These are phyloP conservation scores for Suhomyces choctaworum DNA, from an alignment of 1,139 yeast genomes.

Conservation along the genomic window DNA sequence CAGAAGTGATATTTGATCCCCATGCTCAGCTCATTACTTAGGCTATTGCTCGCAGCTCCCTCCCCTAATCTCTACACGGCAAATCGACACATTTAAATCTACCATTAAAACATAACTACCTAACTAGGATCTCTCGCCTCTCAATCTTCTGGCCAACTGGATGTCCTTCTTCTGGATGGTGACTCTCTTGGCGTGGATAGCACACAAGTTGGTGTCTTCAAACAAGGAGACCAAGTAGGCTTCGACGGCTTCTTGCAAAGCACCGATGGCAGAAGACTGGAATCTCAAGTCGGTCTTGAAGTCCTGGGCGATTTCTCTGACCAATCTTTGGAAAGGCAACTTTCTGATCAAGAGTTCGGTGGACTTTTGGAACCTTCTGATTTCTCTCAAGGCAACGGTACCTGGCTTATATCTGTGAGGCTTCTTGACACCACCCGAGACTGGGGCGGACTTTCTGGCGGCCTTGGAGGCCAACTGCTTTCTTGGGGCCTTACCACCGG, in stretches of 20 bases:
- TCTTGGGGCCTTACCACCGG: conserved; percentile 58
- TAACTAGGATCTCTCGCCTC: conserved; percentile 50
- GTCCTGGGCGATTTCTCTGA: conserved; percentile 52
- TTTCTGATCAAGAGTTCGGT: conserved; percentile 54
- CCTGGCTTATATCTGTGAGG: conserved; percentile 59
- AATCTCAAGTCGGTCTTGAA: conserved; percentile 54
- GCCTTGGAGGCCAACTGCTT: conserved; percentile 56
- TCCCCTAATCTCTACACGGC: background rate
- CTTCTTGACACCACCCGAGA: conserved; percentile 53
- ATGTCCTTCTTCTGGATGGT: conserved; percentile 56
- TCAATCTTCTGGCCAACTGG: conserved; percentile 55
- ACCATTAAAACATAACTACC: conserved; percentile 7
- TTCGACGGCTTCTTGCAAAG: conserved; percentile 55
- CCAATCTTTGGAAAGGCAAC: conserved; percentile 52
- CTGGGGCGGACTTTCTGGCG: conserved; percentile 56
- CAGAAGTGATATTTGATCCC: no score
- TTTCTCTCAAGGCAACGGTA: conserved; percentile 57
- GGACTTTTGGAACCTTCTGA: conserved; percentile 54
- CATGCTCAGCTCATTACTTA: no score
- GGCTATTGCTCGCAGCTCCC: no score
- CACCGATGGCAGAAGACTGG: conserved; percentile 54
- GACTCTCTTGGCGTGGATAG: conserved; percentile 56
- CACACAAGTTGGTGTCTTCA: conserved; percentile 56
- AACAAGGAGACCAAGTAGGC: conserved; percentile 53
- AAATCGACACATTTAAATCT: no score